Evolutionary conservation across 257 asterid species (phyloP), one percentile per base, ranked within the genome.

Genomic region (Penstemon barbatus): DNA sequence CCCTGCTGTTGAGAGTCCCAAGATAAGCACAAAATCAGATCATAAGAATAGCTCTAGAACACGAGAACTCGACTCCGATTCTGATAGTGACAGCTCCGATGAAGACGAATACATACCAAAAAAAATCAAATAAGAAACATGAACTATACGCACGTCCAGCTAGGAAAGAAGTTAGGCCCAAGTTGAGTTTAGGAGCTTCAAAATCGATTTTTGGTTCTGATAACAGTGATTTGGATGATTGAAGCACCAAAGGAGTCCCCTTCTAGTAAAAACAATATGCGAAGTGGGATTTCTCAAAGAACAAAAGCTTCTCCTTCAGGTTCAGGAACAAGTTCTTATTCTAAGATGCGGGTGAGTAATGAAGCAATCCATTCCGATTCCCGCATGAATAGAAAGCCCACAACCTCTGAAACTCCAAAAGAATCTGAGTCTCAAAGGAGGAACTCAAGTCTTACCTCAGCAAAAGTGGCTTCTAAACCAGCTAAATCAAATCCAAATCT

Each of bases 211-310:
- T 82, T 51, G 75, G 68, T 45, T 83, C 95, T 7, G 81, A 76
- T 66, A 77, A 72, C 68, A 84, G 87, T 12, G 88, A 87, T 76
- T 79, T 76, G 7, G 96, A 91, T 67, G 88, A 80, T 63, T 63
- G 86, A 78, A 72, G 75, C 76, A 69, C 82, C 83, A 8, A 71
- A 72, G 69, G 82, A 61, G 68, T 68, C 82, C 39, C 45, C 55
- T 55, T 8, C 73, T 38, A 60, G 82, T 45, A 89, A 78, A 76
- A 74, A 66, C 68, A 79, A 62, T 61, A 33, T 75, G 66, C 83
- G 74, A 43, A 65, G 86, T 80, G 88, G 84, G 74, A 18, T 89
- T 68, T 86, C 98, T 69, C 86, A 84, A 52, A 80, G 97, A 78
- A 85, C 98, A 57, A 89, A 89, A 77, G 82, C 79, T 64, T 66